Evolutionary conservation across 306 rosid genomes (phyloP).

Genomic region (Alnus glutinosa): DNA sequence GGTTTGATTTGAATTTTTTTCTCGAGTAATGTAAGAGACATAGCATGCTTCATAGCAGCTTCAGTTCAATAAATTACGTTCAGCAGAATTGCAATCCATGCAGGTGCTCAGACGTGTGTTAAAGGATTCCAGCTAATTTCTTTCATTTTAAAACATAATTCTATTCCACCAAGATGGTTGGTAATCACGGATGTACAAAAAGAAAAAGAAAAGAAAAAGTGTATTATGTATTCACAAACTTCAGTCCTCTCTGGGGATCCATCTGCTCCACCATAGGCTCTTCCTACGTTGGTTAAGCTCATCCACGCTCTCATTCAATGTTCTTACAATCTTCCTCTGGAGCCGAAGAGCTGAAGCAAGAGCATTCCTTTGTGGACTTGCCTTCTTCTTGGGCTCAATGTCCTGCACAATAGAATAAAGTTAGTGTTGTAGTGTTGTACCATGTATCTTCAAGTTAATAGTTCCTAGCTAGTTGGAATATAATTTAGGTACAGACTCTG

Average conservation of each 20-base stretch:
- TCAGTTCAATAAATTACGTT: conserved; percentile 31
- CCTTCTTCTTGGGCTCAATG: conserved; percentile 72
- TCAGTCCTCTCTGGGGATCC: conserved; percentile 97
- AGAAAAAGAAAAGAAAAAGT: conserved; percentile 15
- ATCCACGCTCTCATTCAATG: conserved; percentile 84
- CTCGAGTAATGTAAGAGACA: conserved; percentile 13
- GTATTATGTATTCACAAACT: conserved; percentile 34
- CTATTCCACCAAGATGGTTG: conserved; percentile 36
- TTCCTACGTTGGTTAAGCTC: conserved; percentile 68
- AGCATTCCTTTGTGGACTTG: conserved; percentile 61
- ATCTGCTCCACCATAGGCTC: conserved; percentile 95
- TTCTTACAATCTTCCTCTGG: conserved; percentile 69
- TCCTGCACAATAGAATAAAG: conserved; percentile 46
- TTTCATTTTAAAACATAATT: conserved; percentile 30
- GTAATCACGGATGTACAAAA: conserved; percentile 61
- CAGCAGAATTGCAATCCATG: conserved; percentile 18
- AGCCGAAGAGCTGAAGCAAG: conserved; percentile 80
- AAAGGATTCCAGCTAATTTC: conserved; percentile 46
- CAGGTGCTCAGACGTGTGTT: conserved; percentile 46
- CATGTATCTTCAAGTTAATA: neutral
- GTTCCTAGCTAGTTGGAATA: neutral
- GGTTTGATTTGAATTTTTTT: neutral
- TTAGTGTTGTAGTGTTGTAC: neutral
- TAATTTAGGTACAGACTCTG: conserved; percentile 43
- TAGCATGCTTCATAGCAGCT: conserved; percentile 30